Evolutionary conservation across 1,139 yeast species (phyloP), one percentile per base, ranked within the genome.

Genomic region (Debaryomyces sp.): DNA sequence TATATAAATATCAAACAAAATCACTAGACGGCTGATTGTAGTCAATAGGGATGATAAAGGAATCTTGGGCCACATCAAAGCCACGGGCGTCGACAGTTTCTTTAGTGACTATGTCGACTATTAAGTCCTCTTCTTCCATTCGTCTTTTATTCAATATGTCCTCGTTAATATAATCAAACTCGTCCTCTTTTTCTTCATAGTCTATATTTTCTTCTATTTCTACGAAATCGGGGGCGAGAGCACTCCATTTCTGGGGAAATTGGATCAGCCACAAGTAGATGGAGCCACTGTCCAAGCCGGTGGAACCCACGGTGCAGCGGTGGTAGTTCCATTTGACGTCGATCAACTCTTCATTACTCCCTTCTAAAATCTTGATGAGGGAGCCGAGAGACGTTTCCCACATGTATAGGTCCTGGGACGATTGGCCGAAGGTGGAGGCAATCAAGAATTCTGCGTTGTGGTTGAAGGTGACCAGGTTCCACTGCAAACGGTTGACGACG

Each of bases 311-410:
- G 53, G 82, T 75, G 63, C 96, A 89, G 47, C 84, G 77, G 43
- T 82, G 72, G 48, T 83, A 84, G 61, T 92, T 90, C 96, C 97
- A 92, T 59, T 84, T 88, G 41, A 91, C 89, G 50, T 87, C 96
- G 44, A 88, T 81, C 53, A 92, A 73, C 60, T 85, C 90, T 60
- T 92, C 97, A 56, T 85, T 84, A n/a, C 97, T 89, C 1, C 97
- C 97, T 66, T 92, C 97, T 38, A 90, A 72, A 46, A 92, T 94
- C 67, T 92, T 89, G 37, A 91, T 89, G 48, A 92, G 71, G 13
- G 96, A 85, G 0, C 97, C 98, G 76, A 88, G 78, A 10, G 84
- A 77, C 0, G 97, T 89, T 61, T 94, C 98, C 98, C 98, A 92
- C 52, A 94, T 81, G 64, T 91, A 92, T 43, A 94, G 77, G 59